Evolutionary conservation across 176 grass and related monocot species (phyloP).

Genomic region (Miscanthus lutarioriparius): DNA sequence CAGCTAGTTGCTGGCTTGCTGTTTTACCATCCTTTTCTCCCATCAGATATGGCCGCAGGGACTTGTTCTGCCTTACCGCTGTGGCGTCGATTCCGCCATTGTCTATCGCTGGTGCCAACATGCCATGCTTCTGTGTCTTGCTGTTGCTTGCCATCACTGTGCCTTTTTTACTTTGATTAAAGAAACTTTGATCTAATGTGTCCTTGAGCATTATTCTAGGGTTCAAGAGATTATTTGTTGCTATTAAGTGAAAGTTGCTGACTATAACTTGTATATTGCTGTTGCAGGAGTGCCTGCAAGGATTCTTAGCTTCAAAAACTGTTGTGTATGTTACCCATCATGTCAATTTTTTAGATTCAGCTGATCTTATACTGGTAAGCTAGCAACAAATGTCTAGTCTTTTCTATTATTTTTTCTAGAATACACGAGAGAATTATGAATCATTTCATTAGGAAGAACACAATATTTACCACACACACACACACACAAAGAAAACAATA

Average conservation of each 20-base stretch:
- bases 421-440: too few relatives aligned
- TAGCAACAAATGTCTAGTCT: neutral
- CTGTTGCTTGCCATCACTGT: too few relatives aligned
- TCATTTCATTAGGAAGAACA: too few relatives aligned
- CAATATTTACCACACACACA: too few relatives aligned
- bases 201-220: too few relatives aligned
- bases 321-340: slow-evolving; percentile 86
- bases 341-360: slow-evolving; percentile 63
- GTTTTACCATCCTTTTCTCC: neutral
- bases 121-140: too few relatives aligned
- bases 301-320: slow-evolving; percentile 58
- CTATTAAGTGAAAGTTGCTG: neutral
- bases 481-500: too few relatives aligned
- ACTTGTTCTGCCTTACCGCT: neutral
- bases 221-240: too few relatives aligned
- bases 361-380: slow-evolving; percentile 72
- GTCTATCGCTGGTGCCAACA: neutral
- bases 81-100: neutral
- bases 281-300: slow-evolving; percentile 61
- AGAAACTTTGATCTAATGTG: neutral
- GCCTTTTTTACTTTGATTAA: too few relatives aligned
- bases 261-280: neutral
- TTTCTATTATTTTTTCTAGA: neutral
- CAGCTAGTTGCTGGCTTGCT: neutral
- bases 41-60: neutral